These are phyloP conservation scores for Trichothecium sympodiale DNA, from an alignment of 2,329 filamentous ascomycete species.

Conservation along the genomic window DNA sequence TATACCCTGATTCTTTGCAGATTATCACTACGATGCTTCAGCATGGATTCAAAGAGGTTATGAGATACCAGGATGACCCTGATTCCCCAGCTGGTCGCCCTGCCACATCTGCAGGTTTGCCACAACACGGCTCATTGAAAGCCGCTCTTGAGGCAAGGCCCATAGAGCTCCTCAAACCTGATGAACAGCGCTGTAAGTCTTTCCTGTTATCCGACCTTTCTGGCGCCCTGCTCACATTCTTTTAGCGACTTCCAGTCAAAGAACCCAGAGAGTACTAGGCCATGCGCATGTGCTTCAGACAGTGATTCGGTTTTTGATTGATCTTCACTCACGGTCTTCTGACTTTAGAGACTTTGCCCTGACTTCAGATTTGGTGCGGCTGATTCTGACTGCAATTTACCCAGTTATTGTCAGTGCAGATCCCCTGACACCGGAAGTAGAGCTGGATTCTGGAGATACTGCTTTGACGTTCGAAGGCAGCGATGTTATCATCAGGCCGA, in stretches of 20 bases:
- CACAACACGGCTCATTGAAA: slow-evolving; percentile 9
- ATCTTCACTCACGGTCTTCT: slow-evolving; percentile 65
- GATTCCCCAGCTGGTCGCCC: slow-evolving; percentile 34
- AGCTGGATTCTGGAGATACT: slow-evolving; percentile 75
- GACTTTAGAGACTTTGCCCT: slow-evolving; percentile 76
- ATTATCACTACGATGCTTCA: slow-evolving; percentile 83
- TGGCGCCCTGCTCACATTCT: slow-evolving; percentile 6
- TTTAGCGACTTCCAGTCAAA: slow-evolving; percentile 18
- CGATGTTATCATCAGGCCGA: slow-evolving; percentile 71
- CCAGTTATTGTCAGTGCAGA: slow-evolving; percentile 83
- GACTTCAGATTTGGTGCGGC: slow-evolving; percentile 69
- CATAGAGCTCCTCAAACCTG: slow-evolving; percentile 54
- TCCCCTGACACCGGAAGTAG: slow-evolving; percentile 69
- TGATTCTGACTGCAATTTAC: slow-evolving; percentile 71
- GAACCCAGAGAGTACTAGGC: slow-evolving; percentile 32
- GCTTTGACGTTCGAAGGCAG: slow-evolving; percentile 75
- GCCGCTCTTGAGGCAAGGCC: slow-evolving; percentile 41
- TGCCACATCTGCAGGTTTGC: slow-evolving; percentile 7
- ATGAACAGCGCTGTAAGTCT: slow-evolving; percentile 41
- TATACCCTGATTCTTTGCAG: slow-evolving; percentile 66
- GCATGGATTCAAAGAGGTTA: slow-evolving; percentile 63
- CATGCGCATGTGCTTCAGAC: slow-evolving; percentile 61
- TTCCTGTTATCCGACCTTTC: not conserved
- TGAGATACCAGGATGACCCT: slow-evolving; percentile 49
- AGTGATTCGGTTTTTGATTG: slow-evolving; percentile 66